Base-by-base conservation (phyloP, 2,329 filamentous ascomycete genomes). In the Fulvia fulva region DNA sequence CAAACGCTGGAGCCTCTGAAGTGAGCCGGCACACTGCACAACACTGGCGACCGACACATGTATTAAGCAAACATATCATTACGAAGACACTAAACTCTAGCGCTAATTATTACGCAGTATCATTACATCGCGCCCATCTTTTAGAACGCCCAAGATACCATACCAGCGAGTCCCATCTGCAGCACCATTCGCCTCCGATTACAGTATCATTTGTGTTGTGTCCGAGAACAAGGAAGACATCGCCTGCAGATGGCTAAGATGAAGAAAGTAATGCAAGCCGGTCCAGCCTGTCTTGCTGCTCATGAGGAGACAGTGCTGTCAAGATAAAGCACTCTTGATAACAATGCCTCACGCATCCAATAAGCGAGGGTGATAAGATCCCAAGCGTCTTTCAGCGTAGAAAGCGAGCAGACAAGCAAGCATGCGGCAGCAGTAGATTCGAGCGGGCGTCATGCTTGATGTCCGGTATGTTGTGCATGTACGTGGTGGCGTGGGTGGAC, bases 201-300 rank as follows among this genome's bases (percentile, higher is more conserved):
- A n/a, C 26, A 47, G 3, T 55, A 51, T 47, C 22, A n/a, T 50
- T 45, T 30, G 28, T 41, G 37, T 32, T 50, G 47, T 50, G 47
- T 50, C 23, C 53, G 44, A 47, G 54, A 63, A 63, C 58, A 64
- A 59, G 45, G 45, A 45, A 56, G 57, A 61, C 60, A 63, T 63
- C 57, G 52, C 60, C 58, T 56, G 55, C 49, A 63, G 56, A 63
- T 59, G 58, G 60, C 60, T 63, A 63, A 65, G 58, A 65, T 65
- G 58, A 55, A 45, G 56, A 16, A 22, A 53, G 55, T 63, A 54
- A 58, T 57, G 58, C 63, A 63, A 65, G 57, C 55, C 56, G 41
- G 43, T 46, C 58, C 60, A 53, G 63, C 63, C 57, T 56, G 51
- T 44, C 61, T 62, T 55, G 52, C 61, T 65, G 59, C 56, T 60